Evolutionary conservation across 208 protist species (phyloP).

Genomic region (Zelonia costaricensis): DNA sequence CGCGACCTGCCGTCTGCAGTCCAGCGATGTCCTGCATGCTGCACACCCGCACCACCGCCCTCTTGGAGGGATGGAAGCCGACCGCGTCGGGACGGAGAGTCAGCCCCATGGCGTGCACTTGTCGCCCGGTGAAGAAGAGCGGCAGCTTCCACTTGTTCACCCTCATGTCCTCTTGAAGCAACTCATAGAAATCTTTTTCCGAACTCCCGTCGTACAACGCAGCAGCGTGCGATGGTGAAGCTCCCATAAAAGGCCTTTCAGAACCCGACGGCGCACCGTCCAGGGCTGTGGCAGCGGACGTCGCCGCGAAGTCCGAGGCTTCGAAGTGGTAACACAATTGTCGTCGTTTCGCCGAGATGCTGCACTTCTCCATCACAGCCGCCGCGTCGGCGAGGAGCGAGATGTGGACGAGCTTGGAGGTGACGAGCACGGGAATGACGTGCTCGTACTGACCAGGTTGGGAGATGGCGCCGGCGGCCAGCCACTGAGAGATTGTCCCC

Average conservation of each 20-base stretch:
- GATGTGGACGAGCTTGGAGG: constrained; percentile 64
- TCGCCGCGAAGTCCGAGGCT: no score
- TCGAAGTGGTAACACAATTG: neutral
- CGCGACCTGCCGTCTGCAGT: no score
- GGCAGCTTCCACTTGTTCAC: constrained; percentile 42
- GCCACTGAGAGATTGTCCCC: constrained; percentile 54
- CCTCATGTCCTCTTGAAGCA: constrained; percentile 25
- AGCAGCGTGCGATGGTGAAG: neutral
- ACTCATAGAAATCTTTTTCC: neutral
- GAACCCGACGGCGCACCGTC: no score
- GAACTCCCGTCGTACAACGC: neutral
- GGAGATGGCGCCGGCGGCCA: constrained; percentile 13
- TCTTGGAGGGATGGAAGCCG: no score
- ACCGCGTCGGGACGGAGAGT: constrained; percentile 28
- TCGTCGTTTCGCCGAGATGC: constrained; percentile 46
- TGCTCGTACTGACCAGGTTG: constrained; percentile 18
- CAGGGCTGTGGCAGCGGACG: no score
- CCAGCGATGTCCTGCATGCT: no score
- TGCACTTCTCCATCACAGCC: constrained; percentile 38
- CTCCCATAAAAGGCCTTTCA: no score
- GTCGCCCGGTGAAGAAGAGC: constrained; percentile 34
- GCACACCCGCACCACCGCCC: no score
- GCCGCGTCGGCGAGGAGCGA: constrained; percentile 58
- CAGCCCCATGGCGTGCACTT: constrained; percentile 24
- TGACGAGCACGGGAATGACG: constrained; percentile 8